These are phyloP conservation scores for Linum tenue DNA, from an alignment of 345 rosid genomes.

Conservation along the genomic window DNA sequence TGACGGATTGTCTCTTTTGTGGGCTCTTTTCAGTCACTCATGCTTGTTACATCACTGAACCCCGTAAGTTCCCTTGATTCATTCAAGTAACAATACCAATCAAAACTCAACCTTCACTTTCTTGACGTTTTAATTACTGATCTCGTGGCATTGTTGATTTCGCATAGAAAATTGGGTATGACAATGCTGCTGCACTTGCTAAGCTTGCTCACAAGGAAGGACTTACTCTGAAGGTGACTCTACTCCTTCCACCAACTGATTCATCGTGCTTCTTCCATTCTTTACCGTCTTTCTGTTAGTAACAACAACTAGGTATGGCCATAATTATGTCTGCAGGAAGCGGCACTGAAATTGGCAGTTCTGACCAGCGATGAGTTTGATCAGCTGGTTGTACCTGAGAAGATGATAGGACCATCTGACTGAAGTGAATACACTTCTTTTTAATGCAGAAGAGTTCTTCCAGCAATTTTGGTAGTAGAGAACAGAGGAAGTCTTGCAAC, in stretches of 20 bases:
- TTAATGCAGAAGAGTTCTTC: not conserved
- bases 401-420: slow-evolving; percentile 84
- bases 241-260: not conserved
- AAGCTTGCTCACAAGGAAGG: slow-evolving; percentile 98
- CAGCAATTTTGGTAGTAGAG: not conserved
- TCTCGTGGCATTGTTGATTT: slow-evolving; percentile 9
- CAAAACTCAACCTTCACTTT: slow-evolving; percentile 10
- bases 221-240: slow-evolving; percentile 65
- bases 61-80: slow-evolving; percentile 49
- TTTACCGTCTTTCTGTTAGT: not conserved
- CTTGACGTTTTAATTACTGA: slow-evolving; percentile 2
- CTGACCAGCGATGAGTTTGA: slow-evolving; percentile 78
- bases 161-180: slow-evolving; percentile 82
- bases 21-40: slow-evolving; percentile 59
- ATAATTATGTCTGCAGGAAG: slow-evolving; percentile 41
- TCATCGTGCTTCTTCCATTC: no score
- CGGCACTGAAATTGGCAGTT: slow-evolving; percentile 68
- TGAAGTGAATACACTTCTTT: slow-evolving; percentile 14
- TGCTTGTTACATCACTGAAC: slow-evolving; percentile 96
- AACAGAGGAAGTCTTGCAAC: not conserved
- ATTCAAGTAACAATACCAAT: not conserved
- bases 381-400: slow-evolving; percentile 84
- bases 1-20: slow-evolving; percentile 10
- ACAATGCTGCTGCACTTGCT: slow-evolving; percentile 97
- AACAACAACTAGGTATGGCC: not conserved